Percentiles rank a stretch among this genome's conserved stretches.
These are phyloP conservation scores for Iberis pinnata DNA, from an alignment of 345 rosid genomes.

Conservation along the genomic window DNA sequence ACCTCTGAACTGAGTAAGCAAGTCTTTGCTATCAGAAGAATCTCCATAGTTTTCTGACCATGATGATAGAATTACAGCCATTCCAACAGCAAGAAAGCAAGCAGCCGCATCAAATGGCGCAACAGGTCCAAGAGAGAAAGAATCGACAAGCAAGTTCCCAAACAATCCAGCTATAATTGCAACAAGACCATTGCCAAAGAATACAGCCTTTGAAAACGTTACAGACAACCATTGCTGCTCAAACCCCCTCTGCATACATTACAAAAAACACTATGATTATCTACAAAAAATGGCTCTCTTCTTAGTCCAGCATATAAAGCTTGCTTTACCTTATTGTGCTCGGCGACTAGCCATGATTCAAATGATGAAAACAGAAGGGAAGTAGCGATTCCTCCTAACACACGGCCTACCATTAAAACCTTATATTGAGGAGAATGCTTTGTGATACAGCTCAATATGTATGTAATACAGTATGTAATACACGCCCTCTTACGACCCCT, in stretches of 20 bases:
- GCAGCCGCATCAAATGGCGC: slow-evolving; percentile 98
- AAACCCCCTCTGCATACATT: slow-evolving; percentile 65
- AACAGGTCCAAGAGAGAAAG: slow-evolving; percentile 83
- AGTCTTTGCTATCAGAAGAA: slow-evolving; percentile 81
- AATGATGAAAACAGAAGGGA: slow-evolving; percentile 92
- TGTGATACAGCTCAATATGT: slow-evolving; percentile 87
- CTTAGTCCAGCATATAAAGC: not conserved
- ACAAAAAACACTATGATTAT: not conserved
- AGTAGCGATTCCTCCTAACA: slow-evolving; percentile 96
- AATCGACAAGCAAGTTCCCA: slow-evolving; percentile 77
- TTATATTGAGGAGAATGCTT: slow-evolving; percentile 95
- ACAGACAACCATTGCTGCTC: slow-evolving; percentile 92
- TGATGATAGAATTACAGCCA: slow-evolving; percentile 83
- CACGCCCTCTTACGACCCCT: slow-evolving; percentile 99
- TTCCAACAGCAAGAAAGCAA: slow-evolving; percentile 88
- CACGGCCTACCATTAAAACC: slow-evolving; percentile 89
- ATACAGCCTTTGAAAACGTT: slow-evolving; percentile 92
- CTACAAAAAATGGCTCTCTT: not conserved
- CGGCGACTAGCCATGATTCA: slow-evolving; percentile 99
- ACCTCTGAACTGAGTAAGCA: slow-evolving; percentile 83
- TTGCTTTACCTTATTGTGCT: slow-evolving; percentile 75
- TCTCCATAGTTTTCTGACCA: slow-evolving; percentile 95
- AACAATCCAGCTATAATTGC: slow-evolving; percentile 87
- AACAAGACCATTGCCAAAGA: slow-evolving; percentile 92
- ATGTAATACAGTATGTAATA: slow-evolving; percentile 80